Base-by-base conservation (phyloP, 2,329 filamentous ascomycete genomes). In the Aspergillus fumigatiaffinis region DNA sequence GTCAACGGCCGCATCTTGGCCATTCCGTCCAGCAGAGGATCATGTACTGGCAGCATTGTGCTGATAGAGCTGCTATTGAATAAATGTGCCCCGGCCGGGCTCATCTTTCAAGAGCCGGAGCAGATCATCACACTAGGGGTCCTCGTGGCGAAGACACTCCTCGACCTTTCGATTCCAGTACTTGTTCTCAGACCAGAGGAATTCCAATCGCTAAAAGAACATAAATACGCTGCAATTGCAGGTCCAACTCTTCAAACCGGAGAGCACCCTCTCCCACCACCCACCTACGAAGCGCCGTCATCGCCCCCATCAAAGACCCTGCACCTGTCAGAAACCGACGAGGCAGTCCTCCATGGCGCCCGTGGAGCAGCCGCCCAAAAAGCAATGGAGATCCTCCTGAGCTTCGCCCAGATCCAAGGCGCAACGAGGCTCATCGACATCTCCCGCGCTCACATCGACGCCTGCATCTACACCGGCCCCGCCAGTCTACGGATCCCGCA, bases 101-200 rank as follows among this genome's bases (percentile, higher is more conserved):
- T 82, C 17, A 61, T 82, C 0, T 80, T 82, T 41, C 65, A 73
- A 32, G 61, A 72, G 2, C 60, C 61, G 0, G 78, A 81, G 44
- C 66, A 75, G n/a, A 80, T 81, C 23, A 55, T 81, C 2, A 77
- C 78, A 0, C 58, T 80, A 1, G 78, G 79, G 0, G 77, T 80
- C 0, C 68, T 81, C 47, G 67, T 81, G 3, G 76, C 77, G 0
- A 64, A 73, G 17, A 72, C 74, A 26, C 58, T 81, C 3, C 79
- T 81, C 48, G 61, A 52, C 0, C 71, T 66, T 7, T 69, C 68
- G 0, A 75, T 81, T 5, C 79, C 79, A 0, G 70, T 81, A 0
- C 25, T 80, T 1, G 57, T 66, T 0, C 25, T 77, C 6, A 25
- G 57, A 2, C 20, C 29, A 3, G 48, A 46, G 8, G 61, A 63